Evolutionary conservation across 768 basidiomycete species (phyloP), one percentile per base, ranked within the genome.

Genomic region (Dacryopinax spathularia): DNA sequence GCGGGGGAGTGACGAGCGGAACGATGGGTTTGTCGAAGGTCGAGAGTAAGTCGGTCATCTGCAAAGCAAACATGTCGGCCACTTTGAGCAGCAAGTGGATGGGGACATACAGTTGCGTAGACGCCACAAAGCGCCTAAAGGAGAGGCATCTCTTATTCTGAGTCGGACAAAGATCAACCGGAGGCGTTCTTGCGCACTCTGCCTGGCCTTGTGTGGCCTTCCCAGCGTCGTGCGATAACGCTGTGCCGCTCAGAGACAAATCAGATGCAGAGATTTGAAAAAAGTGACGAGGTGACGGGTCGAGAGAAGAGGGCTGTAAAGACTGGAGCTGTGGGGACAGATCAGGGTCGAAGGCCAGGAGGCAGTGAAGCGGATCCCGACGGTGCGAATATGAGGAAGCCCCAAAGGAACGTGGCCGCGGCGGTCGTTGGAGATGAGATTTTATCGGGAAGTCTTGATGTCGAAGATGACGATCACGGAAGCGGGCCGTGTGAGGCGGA

Each of bases 371-470:
- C 48, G 48, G 48, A 29, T 56, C 48, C 48, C 48, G 7, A 56
- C 48, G 48, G 48, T 29, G 48, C 48, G 48, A 56, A 56, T 3
- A 29, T 15, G 39, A 41, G 39, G 39, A 41, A 18, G 39, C 18
- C 16, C 16, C 39, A 41, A 22, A 41, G 22, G 6, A 15, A 6
- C 5, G 18, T 6, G 39, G 4, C 39, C 39, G 39, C 39, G 39
- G 39, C 39, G 39, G n/a, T 22, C 39, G 4, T 18, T 7, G 18
- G 48, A 56, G 48, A 56, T 56, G 39, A 41, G 39, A 41, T 56
- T 56, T 56, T 56, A 56, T 56, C 48, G 48, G 48, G 48, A 13
- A 56, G 48, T 29, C 48, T 20, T 56, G 48, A 56, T 25, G 48
- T 56, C 48, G 31, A 29, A 29, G 48, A 56, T 27, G 48, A 20